phyloP scores from a whole-genome alignment of 176 grass and related monocot genomes.

The Aechmea fasciata region DNA sequence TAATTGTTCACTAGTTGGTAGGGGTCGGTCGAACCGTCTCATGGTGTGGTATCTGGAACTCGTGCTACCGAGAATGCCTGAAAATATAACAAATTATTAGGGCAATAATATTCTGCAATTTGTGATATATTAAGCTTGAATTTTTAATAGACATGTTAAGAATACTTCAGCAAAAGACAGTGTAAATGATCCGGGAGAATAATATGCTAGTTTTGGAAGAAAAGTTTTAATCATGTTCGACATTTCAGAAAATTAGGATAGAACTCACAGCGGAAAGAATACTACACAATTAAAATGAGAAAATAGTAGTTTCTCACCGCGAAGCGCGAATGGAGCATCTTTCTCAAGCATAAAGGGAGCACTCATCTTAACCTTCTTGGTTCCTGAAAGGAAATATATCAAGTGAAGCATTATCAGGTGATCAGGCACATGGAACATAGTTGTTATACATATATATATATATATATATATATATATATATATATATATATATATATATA shows the following conservation, averaged over 20 bases:
- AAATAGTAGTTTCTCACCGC: background rate
- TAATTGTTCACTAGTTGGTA: constrained; percentile 23
- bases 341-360: background rate
- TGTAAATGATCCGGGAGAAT: no score
- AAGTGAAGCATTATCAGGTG: no score
- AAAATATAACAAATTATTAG: constrained; percentile 7
- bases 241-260: no score
- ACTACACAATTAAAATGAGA: no score
- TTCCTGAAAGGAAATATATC: background rate
- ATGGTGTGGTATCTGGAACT: constrained; percentile 8
- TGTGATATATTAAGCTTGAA: background rate
- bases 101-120: background rate
- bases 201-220: no score
- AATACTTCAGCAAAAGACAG: no score
- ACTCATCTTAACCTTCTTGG: background rate
- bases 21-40: background rate
- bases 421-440: no score
- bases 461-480: no score
- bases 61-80: constrained; percentile 28
- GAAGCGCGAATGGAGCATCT: background rate
- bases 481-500: no score
- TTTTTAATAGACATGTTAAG: constrained; percentile 1
- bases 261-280: no score
- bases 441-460: no score
- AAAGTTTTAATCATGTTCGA: no score